Percentiles rank a stretch among this genome's conserved stretches.
Evolutionary conservation across 306 rosid genomes (phyloP).

Genomic region (Cucurbita moschata): DNA sequence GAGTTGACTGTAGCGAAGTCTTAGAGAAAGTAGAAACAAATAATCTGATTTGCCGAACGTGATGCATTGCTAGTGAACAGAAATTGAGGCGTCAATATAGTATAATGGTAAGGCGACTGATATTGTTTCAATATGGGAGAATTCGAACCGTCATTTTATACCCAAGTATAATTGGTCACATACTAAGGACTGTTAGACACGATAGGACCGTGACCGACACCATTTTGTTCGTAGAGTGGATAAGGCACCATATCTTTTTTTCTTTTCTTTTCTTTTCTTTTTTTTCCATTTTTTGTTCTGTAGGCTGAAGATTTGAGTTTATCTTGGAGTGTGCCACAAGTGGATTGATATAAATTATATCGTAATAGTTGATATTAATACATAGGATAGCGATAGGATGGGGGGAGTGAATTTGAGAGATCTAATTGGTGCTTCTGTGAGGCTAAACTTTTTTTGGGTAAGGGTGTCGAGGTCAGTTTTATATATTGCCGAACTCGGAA

Average conservation of each 20-base stretch:
- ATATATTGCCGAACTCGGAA: background rate
- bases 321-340: background rate
- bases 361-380: background rate
- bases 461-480: background rate
- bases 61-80: background rate
- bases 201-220: slow-evolving; percentile 1
- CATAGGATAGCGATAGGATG: background rate
- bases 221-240: background rate
- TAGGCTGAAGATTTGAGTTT: slow-evolving; percentile 1
- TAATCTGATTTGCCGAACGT: background rate
- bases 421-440: background rate
- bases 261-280: background rate
- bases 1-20: background rate
- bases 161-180: background rate
- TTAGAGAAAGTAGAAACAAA: background rate
- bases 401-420: background rate
- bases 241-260: too few relatives aligned
- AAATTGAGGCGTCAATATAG: background rate
- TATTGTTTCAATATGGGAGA: background rate
- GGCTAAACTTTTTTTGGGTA: background rate
- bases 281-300: background rate
- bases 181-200: background rate
- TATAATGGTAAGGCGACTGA: background rate
- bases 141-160: background rate
- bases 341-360: background rate